phyloP scores from a whole-genome alignment of 495 filamentous ascomycete genomes.

The Cercophora samala region DNA sequence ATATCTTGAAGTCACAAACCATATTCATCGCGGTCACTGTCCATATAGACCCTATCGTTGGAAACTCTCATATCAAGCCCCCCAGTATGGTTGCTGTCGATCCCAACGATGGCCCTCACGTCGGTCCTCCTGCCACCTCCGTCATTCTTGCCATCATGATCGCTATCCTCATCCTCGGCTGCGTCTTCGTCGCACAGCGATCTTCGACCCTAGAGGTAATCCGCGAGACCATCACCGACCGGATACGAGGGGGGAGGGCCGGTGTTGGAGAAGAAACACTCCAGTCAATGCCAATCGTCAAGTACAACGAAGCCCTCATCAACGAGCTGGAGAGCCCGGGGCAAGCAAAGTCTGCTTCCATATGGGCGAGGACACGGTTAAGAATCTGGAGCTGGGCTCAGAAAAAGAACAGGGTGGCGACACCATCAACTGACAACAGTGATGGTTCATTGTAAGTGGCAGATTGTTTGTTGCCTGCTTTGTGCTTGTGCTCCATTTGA shows the following conservation, averaged over 20 bases:
- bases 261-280: constrained; percentile 7
- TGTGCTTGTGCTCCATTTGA: too few relatives aligned
- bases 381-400: background rate
- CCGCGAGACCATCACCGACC: constrained; percentile 5
- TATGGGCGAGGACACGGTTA: background rate
- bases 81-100: background rate
- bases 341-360: background rate
- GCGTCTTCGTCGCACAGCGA: constrained; percentile 15
- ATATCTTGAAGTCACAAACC: background rate
- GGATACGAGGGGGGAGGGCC: background rate
- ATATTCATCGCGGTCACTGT: background rate
- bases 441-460: background rate
- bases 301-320: constrained; percentile 8
- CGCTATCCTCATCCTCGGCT: constrained; percentile 15
- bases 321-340: background rate
- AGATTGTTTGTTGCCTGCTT: too few relatives aligned
- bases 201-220: constrained; percentile 9
- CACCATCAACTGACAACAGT: background rate
- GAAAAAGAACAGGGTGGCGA: background rate
- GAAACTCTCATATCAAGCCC: background rate
- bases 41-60: background rate
- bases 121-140: constrained; percentile 10
- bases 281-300: constrained; percentile 12
- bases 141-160: constrained; percentile 17
- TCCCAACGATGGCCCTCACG: background rate